Evolutionary conservation across 441 rosid genomes (phyloP).

Genomic region (Mallotus repandus): DNA sequence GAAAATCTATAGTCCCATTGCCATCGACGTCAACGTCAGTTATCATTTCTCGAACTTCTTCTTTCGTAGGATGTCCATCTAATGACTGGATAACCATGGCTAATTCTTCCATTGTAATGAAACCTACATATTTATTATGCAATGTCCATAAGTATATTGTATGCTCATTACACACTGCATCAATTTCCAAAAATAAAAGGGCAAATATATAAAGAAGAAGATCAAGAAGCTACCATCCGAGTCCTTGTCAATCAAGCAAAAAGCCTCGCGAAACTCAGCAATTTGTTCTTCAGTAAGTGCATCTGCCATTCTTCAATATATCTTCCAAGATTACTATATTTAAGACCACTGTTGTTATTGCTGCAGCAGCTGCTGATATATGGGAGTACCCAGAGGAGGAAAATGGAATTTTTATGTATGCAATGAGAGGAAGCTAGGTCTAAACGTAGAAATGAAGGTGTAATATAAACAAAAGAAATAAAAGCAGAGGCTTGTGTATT

Average conservation of each 20-base stretch:
- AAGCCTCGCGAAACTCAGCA: constrained; percentile 56
- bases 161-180: too few relatives aligned
- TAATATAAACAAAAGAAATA: too few relatives aligned
- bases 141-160: not conserved
- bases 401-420: too few relatives aligned
- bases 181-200: too few relatives aligned
- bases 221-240: constrained; percentile 37
- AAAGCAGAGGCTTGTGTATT: not conserved
- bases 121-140: constrained; percentile 29
- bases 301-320: constrained; percentile 34
- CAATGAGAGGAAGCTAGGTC: too few relatives aligned
- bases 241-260: constrained; percentile 51
- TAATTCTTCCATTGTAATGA: constrained; percentile 48
- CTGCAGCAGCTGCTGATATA: too few relatives aligned
- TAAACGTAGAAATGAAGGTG: too few relatives aligned
- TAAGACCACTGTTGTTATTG: too few relatives aligned
- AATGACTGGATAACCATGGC: constrained; percentile 36
- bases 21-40: constrained; percentile 42
- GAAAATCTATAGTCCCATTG: constrained; percentile 40
- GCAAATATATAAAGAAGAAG: not conserved
- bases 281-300: constrained; percentile 45
- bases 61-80: constrained; percentile 45
- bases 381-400: too few relatives aligned
- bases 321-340: too few relatives aligned
- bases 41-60: constrained; percentile 52